Evolutionary conservation across 345 rosid species (phyloP).

Genomic region (Gossypium rotundifolium): DNA sequence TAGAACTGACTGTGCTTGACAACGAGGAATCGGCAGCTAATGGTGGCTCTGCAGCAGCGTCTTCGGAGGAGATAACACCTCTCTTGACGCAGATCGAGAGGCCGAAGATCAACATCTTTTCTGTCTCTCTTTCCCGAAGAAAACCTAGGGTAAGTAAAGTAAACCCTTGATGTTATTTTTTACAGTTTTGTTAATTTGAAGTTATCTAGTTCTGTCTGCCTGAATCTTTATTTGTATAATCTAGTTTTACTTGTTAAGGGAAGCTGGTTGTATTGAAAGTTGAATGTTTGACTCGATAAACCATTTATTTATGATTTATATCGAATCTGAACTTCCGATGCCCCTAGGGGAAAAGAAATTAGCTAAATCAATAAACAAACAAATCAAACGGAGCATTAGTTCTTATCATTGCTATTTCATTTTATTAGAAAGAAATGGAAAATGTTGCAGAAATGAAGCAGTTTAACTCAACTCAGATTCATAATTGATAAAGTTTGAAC

Average conservation of each 20-base stretch:
- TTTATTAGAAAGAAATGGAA: neutral
- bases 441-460: neutral
- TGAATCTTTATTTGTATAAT: conserved; percentile 1
- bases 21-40: conserved; percentile 29
- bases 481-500: neutral
- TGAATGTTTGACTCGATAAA: neutral
- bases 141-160: conserved; percentile 49
- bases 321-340: neutral
- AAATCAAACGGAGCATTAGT: neutral
- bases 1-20: conserved; percentile 47
- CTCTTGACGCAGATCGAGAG: conserved; percentile 47
- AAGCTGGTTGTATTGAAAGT: neutral
- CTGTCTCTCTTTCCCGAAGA: conserved; percentile 57
- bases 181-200: neutral
- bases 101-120: conserved; percentile 79
- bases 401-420: neutral
- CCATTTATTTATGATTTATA: too few relatives aligned
- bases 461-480: neutral
- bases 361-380: neutral
- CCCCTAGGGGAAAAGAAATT: neutral
- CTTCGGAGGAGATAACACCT: conserved; percentile 63
- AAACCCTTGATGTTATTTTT: neutral
- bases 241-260: neutral
- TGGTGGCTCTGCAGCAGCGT: conserved; percentile 1
- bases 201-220: neutral